Evolutionary conservation across 2,329 filamentous ascomycete genomes (phyloP).

Genomic region (Cordyceps cicadae): DNA sequence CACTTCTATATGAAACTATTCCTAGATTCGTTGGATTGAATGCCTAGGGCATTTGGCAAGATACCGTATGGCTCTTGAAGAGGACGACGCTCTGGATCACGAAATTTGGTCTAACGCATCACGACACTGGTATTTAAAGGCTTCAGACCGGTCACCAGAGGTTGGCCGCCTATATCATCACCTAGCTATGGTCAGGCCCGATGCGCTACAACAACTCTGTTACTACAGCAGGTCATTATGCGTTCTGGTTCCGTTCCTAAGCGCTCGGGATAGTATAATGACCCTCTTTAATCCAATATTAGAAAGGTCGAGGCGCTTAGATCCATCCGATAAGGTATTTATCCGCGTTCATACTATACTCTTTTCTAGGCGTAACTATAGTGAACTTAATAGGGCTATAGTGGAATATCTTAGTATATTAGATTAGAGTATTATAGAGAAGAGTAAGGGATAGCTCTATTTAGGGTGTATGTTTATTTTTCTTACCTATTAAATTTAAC

Average conservation of each 20-base stretch:
- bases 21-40: constrained; percentile 79
- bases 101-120: constrained; percentile 78
- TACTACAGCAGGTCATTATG: constrained; percentile 65
- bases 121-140: constrained; percentile 75
- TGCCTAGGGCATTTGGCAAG: constrained; percentile 79
- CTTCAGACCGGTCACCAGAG: constrained; percentile 65
- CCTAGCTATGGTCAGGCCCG: constrained; percentile 64
- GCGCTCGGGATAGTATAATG: constrained; percentile 59
- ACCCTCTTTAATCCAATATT: constrained; percentile 58
- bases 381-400: constrained; percentile 37
- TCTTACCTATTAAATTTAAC: not conserved
- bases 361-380: constrained; percentile 43
- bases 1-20: constrained; percentile 76
- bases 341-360: constrained; percentile 57
- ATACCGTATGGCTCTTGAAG: constrained; percentile 85
- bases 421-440: constrained; percentile 47
- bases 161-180: constrained; percentile 83
- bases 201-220: constrained; percentile 62
- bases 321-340: constrained; percentile 46
- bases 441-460: constrained; percentile 44
- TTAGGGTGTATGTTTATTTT: constrained; percentile 26
- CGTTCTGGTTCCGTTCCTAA: constrained; percentile 57
- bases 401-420: constrained; percentile 45
- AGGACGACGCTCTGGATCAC: constrained; percentile 64
- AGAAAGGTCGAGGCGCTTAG: constrained; percentile 25